Conservation (phyloP, 2,329 filamentous ascomycete genomes). For the Fusarium marasasianum region DNA sequence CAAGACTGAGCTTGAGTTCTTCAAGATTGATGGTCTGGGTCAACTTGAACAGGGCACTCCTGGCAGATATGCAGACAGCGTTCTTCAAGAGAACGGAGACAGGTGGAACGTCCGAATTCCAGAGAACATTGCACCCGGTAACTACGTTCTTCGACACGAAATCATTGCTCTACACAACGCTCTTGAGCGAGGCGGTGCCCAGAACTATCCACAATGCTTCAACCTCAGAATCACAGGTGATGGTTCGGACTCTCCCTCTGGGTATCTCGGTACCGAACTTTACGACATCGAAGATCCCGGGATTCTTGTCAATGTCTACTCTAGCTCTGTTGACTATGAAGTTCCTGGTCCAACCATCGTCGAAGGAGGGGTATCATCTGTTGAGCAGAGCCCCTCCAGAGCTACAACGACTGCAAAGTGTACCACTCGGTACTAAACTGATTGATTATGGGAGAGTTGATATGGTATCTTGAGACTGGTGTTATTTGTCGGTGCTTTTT, state of each 20-base stretch:
- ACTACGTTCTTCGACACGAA: conserved; percentile 66
- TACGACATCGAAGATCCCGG: conserved; percentile 50
- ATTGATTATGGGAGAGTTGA: background rate
- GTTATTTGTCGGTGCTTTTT: background rate
- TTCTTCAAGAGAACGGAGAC: conserved; percentile 61
- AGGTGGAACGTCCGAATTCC: conserved; percentile 62
- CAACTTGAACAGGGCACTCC: conserved; percentile 48
- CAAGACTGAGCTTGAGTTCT: conserved; percentile 55
- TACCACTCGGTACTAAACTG: conserved; percentile 27
- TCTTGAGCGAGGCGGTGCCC: conserved; percentile 53
- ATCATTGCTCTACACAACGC: conserved; percentile 64
- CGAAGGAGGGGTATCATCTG: conserved; percentile 39
- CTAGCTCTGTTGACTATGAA: conserved; percentile 38
- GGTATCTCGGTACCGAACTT: conserved; percentile 49
- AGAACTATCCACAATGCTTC: conserved; percentile 64
- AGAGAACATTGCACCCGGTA: conserved; percentile 56
- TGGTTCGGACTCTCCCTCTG: conserved; percentile 47
- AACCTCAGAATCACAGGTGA: conserved; percentile 58
- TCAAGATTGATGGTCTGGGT: conserved; percentile 57
- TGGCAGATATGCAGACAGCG: conserved; percentile 53
- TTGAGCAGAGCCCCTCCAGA: conserved; percentile 38
- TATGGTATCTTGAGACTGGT: background rate
- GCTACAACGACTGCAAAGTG: conserved; percentile 39
- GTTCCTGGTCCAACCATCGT: conserved; percentile 47
- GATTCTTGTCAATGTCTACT: conserved; percentile 50